Evolutionary conservation across 495 filamentous ascomycete genomes (phyloP).

Genomic region (Penicillium samsonianum): DNA sequence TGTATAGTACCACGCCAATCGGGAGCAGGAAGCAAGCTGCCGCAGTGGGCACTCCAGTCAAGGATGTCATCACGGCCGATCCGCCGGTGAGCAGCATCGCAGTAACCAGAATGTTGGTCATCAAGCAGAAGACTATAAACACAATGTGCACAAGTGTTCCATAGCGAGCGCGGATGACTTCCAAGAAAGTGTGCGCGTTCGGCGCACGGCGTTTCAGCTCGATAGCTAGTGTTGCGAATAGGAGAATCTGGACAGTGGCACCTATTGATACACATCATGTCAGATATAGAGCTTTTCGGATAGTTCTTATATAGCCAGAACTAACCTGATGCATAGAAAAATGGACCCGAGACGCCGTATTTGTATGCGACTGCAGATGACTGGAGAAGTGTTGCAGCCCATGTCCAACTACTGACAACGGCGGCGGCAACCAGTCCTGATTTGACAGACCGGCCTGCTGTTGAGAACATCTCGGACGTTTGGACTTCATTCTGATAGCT

Average conservation of each 20-base stretch:
- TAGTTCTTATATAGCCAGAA: background rate
- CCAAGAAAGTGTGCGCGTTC: conserved; percentile 85
- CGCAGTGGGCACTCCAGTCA: conserved; percentile 84
- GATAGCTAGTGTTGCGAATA: conserved; percentile 93
- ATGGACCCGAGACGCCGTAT: conserved; percentile 91
- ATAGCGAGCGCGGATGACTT: conserved; percentile 65
- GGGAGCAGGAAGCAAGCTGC: conserved; percentile 92
- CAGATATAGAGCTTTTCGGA: background rate
- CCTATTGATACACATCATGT: conserved; percentile 27
- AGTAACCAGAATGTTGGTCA: conserved; percentile 83
- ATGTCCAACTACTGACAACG: conserved; percentile 96
- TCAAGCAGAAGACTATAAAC: conserved; percentile 78
- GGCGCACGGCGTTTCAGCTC: conserved; percentile 86
- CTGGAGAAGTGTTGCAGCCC: conserved; percentile 66
- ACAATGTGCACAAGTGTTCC: conserved; percentile 68
- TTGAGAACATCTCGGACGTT: conserved; percentile 97
- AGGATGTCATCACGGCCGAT: conserved; percentile 77
- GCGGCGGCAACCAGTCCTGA: conserved; percentile 91
- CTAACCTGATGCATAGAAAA: conserved; percentile 75
- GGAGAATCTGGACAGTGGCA: conserved; percentile 65
- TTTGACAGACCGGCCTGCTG: conserved; percentile 91
- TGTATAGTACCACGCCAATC: conserved; percentile 80
- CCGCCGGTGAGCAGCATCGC: conserved; percentile 93
- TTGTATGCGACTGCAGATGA: conserved; percentile 86
- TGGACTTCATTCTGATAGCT: conserved; percentile 92